Base-by-base conservation (phyloP, 331 rosid genomes). In the Ulmus americana region DNA sequence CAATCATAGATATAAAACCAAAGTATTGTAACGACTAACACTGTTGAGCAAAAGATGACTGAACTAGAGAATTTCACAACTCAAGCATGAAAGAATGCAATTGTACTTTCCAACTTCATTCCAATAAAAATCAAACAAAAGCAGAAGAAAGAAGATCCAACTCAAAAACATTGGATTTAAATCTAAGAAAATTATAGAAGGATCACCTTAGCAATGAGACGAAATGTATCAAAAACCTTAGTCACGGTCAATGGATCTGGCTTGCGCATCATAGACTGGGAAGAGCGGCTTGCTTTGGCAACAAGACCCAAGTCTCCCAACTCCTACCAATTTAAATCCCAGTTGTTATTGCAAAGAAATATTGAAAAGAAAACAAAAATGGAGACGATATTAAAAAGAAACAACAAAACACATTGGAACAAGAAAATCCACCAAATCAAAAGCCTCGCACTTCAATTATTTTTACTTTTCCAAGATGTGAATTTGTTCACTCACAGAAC, bases 251-350 rank as follows among this genome's bases (percentile, higher is more conserved):
- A 77, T 14, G 95, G 82, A 72, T 73, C 95, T 39, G 95, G 95
- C 76, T 84, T 83, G 58, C 91, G 69, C 95, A 92, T 87, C 95
- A 79, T 89, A 39, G 85, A 55, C 68, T 94, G 98, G 11, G 95
- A 84, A 0, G 95, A 89, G 61, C 95, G 90, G 71, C 95, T 77
- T 13, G 77, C 85, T 45, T 85, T 80, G 10, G 98, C 97, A 72
- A 87, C 98, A 64, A 74, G 82, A 53, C 97, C 98, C 72, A 94
- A 75, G 72, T 94, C 97, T 69, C 98, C 97, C 68, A 72, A 72
- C 11, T 76, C 84, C 97, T 94, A 57, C 63, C 46, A 76, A 65
- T 45, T 75, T 51, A 39, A 80, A 69, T 56, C 16, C 42, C 67
- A 59, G 18, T 48, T n/a, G 16, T 52, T 18, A 60, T 64, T 10